Percentiles rank a stretch among this genome's conserved stretches.
Conservation (phyloP, 2,329 filamentous ascomycete genomes). For the Myriosclerotinia scirpicola region DNA sequence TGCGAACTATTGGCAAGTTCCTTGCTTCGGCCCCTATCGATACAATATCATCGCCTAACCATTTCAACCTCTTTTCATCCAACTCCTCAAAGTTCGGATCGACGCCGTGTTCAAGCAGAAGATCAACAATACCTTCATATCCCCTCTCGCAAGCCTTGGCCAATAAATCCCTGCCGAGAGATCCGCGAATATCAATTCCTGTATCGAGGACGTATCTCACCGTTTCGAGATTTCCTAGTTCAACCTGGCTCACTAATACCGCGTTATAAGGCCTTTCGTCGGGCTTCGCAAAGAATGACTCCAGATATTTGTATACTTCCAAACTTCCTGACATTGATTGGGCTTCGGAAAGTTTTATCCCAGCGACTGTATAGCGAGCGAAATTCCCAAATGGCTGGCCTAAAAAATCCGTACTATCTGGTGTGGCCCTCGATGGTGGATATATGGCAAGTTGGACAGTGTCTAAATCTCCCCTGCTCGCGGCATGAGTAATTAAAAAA, state of each 20-base stretch:
- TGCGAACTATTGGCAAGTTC: slow-evolving; percentile 1
- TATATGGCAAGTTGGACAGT: slow-evolving; percentile 25
- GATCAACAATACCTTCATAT: slow-evolving; percentile 4
- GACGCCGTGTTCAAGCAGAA: slow-evolving; percentile 9
- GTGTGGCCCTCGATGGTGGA: slow-evolving; percentile 20
- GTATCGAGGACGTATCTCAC: not conserved
- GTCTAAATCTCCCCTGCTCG: slow-evolving; percentile 22
- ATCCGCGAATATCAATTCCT: not conserved
- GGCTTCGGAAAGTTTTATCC: too few relatives aligned
- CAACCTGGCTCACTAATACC: not conserved
- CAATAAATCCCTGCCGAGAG: not conserved
- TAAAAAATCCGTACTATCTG: slow-evolving; percentile 13
- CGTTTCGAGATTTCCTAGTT: slow-evolving; percentile 2
- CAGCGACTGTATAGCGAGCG: not conserved
- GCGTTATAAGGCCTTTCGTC: not conserved
- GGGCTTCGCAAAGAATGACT: not conserved
- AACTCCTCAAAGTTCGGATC: not conserved
- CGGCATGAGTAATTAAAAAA: too few relatives aligned
- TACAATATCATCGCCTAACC: not conserved
- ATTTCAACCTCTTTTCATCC: not conserved
- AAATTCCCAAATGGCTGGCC: slow-evolving; percentile 15
- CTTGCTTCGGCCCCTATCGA: not conserved
- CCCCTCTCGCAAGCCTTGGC: too few relatives aligned
- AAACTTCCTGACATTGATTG: not conserved
- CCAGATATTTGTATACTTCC: not conserved